A percentile compares a stretch with the other conserved stretches of the same genome.
Evolutionary conservation across 805 yeast species (phyloP).

Genomic region (Millerozyma miso): DNA sequence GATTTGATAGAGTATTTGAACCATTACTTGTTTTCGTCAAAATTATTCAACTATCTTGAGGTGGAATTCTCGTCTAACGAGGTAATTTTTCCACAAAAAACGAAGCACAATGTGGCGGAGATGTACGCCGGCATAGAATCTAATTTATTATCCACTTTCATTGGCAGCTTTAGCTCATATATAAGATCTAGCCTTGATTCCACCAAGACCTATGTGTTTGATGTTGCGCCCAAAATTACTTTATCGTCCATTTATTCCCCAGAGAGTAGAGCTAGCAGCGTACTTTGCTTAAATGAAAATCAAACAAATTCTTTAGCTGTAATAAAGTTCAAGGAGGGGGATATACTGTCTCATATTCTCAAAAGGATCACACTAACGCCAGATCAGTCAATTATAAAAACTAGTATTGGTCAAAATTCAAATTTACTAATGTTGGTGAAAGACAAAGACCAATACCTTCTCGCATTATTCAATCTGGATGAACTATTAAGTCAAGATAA

Average conservation of each 20-base stretch:
- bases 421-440: conserved; percentile 2
- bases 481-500: background rate
- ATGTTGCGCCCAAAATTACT: background rate
- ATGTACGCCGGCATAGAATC: conserved; percentile 6
- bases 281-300: background rate
- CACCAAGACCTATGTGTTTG: background rate
- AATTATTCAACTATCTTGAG: conserved; percentile 15
- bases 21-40: conserved; percentile 16
- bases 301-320: background rate
- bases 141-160: conserved; percentile 8
- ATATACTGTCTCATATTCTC: background rate
- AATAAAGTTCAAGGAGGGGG: background rate
- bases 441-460: background rate
- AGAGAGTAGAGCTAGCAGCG: background rate
- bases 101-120: conserved; percentile 5
- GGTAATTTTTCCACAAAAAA: conserved; percentile 4
- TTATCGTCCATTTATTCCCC: background rate
- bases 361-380: background rate
- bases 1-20: conserved; percentile 24
- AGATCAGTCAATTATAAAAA: background rate
- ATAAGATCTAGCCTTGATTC: conserved; percentile 13
- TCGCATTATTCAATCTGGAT: background rate
- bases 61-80: conserved; percentile 13
- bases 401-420: conserved; percentile 2
- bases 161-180: conserved; percentile 27